Conservation (phyloP, 345 rosid species). For the Lumnitzera littorea region DNA sequence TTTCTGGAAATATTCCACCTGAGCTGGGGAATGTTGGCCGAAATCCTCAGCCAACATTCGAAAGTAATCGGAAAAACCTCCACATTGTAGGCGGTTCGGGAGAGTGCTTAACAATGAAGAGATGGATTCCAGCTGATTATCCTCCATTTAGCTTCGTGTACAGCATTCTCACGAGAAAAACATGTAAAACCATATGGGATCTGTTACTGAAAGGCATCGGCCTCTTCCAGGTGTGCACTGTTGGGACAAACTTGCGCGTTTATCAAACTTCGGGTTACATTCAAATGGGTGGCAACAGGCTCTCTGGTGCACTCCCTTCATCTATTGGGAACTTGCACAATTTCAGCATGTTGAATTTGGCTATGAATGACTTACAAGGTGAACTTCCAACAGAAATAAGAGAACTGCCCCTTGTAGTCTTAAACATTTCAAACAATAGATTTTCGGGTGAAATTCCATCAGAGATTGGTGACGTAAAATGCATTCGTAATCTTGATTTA, state of each 20-base stretch:
- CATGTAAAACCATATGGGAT: slow-evolving; percentile 72
- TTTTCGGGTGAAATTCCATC: slow-evolving; percentile 65
- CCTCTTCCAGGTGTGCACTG: slow-evolving; percentile 47
- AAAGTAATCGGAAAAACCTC: slow-evolving; percentile 28
- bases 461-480: slow-evolving; percentile 52
- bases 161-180: slow-evolving; percentile 56
- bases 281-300: slow-evolving; percentile 65
- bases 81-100: slow-evolving; percentile 48
- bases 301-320: slow-evolving; percentile 59
- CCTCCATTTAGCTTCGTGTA: slow-evolving; percentile 81
- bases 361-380: slow-evolving; percentile 48
- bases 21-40: slow-evolving; percentile 57
- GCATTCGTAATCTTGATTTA: slow-evolving; percentile 75
- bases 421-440: slow-evolving; percentile 51
- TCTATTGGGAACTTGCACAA: slow-evolving; percentile 52
- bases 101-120: slow-evolving; percentile 69
- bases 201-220: slow-evolving; percentile 60
- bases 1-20: slow-evolving; percentile 53
- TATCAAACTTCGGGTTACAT: slow-evolving; percentile 62
- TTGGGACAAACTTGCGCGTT: slow-evolving; percentile 27
- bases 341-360: slow-evolving; percentile 68
- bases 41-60: slow-evolving; percentile 46
- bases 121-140: slow-evolving; percentile 96
- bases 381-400: slow-evolving; percentile 53
- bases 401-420: slow-evolving; percentile 58